Evolutionary conservation across 202 grass and related monocot species (phyloP).

Genomic region (Musa balbisiana): DNA sequence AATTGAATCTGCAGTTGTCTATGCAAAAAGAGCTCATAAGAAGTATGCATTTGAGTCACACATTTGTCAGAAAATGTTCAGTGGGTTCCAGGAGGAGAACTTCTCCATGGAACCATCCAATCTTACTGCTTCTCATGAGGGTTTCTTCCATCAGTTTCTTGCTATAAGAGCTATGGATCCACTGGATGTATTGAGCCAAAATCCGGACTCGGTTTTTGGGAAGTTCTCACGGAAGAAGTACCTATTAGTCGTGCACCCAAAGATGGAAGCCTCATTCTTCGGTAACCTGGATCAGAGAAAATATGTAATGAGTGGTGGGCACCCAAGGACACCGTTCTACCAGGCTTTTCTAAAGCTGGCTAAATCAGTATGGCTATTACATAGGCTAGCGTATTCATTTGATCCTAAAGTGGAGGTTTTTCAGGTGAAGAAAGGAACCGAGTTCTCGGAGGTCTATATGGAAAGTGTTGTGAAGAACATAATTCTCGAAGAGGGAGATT

Average conservation of each 20-base stretch:
- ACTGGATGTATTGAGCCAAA: conserved; percentile 90
- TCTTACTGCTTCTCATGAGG: conserved; percentile 54
- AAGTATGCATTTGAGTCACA: conserved; percentile 93
- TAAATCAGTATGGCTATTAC: conserved; percentile 85
- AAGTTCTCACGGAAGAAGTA: conserved; percentile 91
- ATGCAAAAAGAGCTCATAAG: conserved; percentile 74
- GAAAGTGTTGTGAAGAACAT: conserved; percentile 71
- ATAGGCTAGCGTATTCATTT: conserved; percentile 77
- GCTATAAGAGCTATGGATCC: conserved; percentile 86
- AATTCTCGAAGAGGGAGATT: conserved; percentile 38
- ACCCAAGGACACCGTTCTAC: conserved; percentile 90
- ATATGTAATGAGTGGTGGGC: conserved; percentile 77
- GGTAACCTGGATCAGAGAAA: conserved; percentile 95
- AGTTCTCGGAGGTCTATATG: conserved; percentile 91
- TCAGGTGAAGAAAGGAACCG: conserved; percentile 65
- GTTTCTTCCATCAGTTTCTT: conserved; percentile 90
- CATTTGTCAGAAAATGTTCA: conserved; percentile 94
- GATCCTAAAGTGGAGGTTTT: conserved; percentile 73
- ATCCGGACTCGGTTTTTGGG: conserved; percentile 74
- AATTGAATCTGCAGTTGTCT: conserved; percentile 62
- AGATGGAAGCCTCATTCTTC: conserved; percentile 97
- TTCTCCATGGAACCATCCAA: conserved; percentile 53
- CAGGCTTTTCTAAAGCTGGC: conserved; percentile 86
- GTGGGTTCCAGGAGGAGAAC: conserved; percentile 89
- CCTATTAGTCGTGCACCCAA: conserved; percentile 68